Percentiles rank a stretch among this genome's conserved stretches.
Evolutionary conservation across 495 filamentous ascomycete genomes (phyloP).

Genomic region (Annulohypoxylon bovei): DNA sequence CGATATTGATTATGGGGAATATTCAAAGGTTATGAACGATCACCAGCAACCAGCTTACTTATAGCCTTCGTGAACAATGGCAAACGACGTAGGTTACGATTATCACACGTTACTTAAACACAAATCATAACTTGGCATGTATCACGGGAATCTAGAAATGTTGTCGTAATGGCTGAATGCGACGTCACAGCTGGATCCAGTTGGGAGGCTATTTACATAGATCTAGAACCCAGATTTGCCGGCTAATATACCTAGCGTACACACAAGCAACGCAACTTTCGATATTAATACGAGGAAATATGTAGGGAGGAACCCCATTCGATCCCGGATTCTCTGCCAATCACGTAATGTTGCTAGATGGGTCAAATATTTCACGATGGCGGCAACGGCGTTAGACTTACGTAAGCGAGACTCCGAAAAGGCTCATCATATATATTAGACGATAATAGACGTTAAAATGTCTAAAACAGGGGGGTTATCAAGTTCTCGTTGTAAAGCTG

Average conservation of each 20-base stretch:
- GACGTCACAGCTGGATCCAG: constrained; percentile 12
- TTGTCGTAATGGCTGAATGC: constrained; percentile 4
- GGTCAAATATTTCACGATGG: not conserved
- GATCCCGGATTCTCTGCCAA: not conserved
- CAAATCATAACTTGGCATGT: not conserved
- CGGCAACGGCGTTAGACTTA: not conserved
- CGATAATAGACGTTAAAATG: not conserved
- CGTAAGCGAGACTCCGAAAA: not conserved
- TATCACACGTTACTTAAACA: constrained; percentile 32
- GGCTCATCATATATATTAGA: not conserved
- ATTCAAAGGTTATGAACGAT: not conserved
- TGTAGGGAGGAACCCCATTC: not conserved
- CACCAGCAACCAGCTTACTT: not conserved
- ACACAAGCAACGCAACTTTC: not conserved
- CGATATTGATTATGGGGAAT: not conserved
- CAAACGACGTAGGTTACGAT: not conserved
- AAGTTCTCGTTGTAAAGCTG: not conserved
- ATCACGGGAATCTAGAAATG: not conserved
- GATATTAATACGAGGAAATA: constrained; percentile 29
- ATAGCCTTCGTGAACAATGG: not conserved
- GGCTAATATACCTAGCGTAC: constrained; percentile 28
- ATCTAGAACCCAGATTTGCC: constrained; percentile 7
- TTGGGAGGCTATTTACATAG: not conserved
- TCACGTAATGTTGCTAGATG: not conserved
- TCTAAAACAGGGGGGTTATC: not conserved